phyloP scores from a whole-genome alignment of 129 eudicot genomes.

The Flaveria brownii region DNA sequence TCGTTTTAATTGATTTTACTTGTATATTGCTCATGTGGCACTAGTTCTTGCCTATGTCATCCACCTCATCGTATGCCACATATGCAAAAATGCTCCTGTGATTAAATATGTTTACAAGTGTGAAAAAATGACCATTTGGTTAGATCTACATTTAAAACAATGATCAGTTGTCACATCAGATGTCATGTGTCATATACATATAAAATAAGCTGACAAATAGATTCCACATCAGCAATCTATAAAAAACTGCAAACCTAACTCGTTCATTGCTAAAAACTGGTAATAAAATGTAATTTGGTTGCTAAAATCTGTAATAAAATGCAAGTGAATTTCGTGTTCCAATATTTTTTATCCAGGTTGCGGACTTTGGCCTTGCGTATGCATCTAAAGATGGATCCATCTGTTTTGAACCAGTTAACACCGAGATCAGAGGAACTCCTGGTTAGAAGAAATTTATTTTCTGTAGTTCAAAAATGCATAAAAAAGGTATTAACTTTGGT shows the following conservation, averaged over 20 bases:
- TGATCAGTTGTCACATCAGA: not conserved
- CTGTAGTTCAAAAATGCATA: not conserved
- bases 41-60: not conserved
- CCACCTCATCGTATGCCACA: not conserved
- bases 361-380: conserved; percentile 94
- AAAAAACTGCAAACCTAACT: not conserved
- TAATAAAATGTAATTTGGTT: not conserved
- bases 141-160: not conserved
- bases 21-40: not conserved
- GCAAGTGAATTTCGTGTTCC: not conserved
- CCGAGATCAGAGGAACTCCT: conserved; percentile 95
- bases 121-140: not conserved
- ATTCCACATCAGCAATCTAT: not conserved
- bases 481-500: conserved; percentile 1
- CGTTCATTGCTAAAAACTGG: not conserved
- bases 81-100: not conserved
- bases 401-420: conserved; percentile 85
- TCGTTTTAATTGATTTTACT: not conserved
- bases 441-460: conserved; percentile 45
- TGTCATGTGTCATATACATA: not conserved
- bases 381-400: conserved; percentile 91
- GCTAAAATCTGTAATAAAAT: not conserved
- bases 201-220: not conserved
- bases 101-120: not conserved
- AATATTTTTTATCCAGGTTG: conserved; percentile 64